Evolutionary conservation across 140 eudicot genomes (phyloP).

Genomic region (Cichorium intybus): DNA sequence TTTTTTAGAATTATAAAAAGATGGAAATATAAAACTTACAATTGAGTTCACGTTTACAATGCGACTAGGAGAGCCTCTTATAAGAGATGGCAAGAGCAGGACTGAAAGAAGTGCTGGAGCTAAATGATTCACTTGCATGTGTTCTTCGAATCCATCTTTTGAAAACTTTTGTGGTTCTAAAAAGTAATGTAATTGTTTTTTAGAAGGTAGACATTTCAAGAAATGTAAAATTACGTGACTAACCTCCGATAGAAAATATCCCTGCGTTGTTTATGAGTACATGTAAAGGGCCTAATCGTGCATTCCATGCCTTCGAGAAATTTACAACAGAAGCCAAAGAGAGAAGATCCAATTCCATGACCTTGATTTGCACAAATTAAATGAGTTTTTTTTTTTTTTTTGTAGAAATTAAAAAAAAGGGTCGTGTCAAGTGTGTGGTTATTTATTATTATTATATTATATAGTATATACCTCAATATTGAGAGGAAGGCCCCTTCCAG

Average conservation of each 20-base stretch:
- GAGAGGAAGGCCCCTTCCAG: constrained; percentile 83
- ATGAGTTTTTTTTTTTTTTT: constrained; percentile 3
- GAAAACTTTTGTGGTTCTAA: constrained; percentile 90
- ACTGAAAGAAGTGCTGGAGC: constrained; percentile 92
- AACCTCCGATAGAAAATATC: constrained; percentile 91
- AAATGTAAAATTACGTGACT: constrained; percentile 27
- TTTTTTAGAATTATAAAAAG: neutral
- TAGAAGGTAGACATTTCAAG: neutral
- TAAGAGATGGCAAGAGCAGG: constrained; percentile 83
- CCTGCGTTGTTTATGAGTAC: constrained; percentile 94
- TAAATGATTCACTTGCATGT: constrained; percentile 97
- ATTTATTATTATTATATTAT: neutral
- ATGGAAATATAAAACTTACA: constrained; percentile 46
- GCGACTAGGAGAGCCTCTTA: constrained; percentile 97
- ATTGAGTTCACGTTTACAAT: constrained; percentile 83
- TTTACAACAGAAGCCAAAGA: constrained; percentile 81
- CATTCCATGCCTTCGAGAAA: constrained; percentile 86
- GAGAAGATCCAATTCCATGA: constrained; percentile 85
- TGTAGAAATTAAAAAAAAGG: neutral
- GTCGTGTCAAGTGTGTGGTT: neutral
- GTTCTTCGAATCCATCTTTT: constrained; percentile 85
- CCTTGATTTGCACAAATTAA: constrained; percentile 40
- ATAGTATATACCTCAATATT: constrained; percentile 69
- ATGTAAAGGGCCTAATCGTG: constrained; percentile 78
- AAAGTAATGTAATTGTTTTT: constrained; percentile 10